phyloP scores from a whole-genome alignment of 2,329 filamentous ascomycete species.

The Cercospora berteroae region DNA sequence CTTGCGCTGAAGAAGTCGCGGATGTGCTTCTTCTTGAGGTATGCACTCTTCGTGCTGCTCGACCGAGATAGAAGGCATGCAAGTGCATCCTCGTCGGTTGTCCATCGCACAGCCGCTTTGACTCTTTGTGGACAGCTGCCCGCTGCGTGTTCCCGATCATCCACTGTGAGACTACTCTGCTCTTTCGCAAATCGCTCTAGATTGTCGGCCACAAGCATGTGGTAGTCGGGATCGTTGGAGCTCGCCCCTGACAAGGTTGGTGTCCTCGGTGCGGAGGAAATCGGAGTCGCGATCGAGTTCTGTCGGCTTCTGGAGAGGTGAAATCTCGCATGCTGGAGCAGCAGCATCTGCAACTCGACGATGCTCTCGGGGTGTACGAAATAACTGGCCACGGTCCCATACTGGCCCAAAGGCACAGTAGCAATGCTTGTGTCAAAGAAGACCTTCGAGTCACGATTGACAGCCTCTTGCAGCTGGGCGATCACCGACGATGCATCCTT shows the following conservation, averaged over 20 bases:
- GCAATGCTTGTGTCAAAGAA: constrained; percentile 53
- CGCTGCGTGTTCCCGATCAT: constrained; percentile 37
- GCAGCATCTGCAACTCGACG: constrained; percentile 53
- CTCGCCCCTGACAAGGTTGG: constrained; percentile 22
- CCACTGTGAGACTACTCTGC: constrained; percentile 47
- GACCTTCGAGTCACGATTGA: constrained; percentile 43
- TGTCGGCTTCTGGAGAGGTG: constrained; percentile 35
- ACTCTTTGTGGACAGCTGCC: constrained; percentile 35
- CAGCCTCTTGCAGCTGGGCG: constrained; percentile 40
- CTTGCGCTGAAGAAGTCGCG: constrained; percentile 40
- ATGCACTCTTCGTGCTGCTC: constrained; percentile 30
- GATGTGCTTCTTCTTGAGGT: constrained; percentile 46
- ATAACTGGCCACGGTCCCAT: constrained; percentile 50
- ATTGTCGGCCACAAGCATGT: constrained; percentile 50
- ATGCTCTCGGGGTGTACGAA: constrained; percentile 56
- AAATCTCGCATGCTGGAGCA: constrained; percentile 51
- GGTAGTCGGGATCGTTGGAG: constrained; percentile 39
- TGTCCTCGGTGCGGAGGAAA: constrained; percentile 26
- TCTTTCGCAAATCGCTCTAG: constrained; percentile 47
- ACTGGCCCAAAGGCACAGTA: constrained; percentile 47
- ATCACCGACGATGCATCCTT: constrained; percentile 32
- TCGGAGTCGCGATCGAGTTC: constrained; percentile 28
- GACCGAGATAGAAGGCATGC: constrained; percentile 27
- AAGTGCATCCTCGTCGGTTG: constrained; percentile 32
- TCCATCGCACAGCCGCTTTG: constrained; percentile 33